Evolutionary conservation across 805 yeast species (phyloP).

Genomic region (Ogataea trehalophila): DNA sequence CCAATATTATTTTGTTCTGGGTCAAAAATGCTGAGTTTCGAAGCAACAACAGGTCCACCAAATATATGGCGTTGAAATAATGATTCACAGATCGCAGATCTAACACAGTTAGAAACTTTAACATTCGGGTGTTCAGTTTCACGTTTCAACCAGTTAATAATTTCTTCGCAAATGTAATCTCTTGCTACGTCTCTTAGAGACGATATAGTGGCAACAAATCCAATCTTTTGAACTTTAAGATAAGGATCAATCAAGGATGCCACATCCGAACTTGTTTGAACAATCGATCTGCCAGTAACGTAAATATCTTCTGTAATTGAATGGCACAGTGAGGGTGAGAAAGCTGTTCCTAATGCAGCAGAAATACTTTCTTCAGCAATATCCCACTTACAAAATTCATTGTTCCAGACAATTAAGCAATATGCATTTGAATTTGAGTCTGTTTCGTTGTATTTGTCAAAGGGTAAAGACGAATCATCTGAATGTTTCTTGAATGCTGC

Average conservation of each 20-base stretch:
- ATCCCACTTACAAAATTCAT: slow-evolving; percentile 61
- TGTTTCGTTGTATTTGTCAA: slow-evolving; percentile 28
- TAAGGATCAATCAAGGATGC: slow-evolving; percentile 11
- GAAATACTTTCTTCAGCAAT: slow-evolving; percentile 18
- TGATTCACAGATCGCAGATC: slow-evolving; percentile 39
- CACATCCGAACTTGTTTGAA: slow-evolving; percentile 32
- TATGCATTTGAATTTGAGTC: slow-evolving; percentile 37
- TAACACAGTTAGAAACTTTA: slow-evolving; percentile 34
- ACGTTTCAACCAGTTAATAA: slow-evolving; percentile 47
- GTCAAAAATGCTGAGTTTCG: slow-evolving; percentile 12
- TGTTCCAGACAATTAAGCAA: slow-evolving; percentile 67
- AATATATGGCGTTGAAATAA: slow-evolving; percentile 36
- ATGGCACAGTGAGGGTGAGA: slow-evolving; percentile 20
- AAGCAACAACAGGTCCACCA: slow-evolving; percentile 27
- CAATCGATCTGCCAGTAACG: slow-evolving; percentile 42
- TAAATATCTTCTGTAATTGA: slow-evolving; percentile 42
- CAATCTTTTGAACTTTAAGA: slow-evolving; percentile 27
- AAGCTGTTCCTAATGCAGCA: slow-evolving; percentile 5
- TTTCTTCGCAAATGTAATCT: slow-evolving; percentile 39
- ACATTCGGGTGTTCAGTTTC: slow-evolving; percentile 35
- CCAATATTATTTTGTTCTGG: slow-evolving; percentile 23
- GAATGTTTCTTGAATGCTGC: slow-evolving; percentile 18
- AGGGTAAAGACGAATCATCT: slow-evolving; percentile 31
- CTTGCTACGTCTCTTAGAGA: slow-evolving; percentile 47
- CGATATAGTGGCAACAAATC: slow-evolving; percentile 52